A percentile compares a stretch with the other conserved stretches of the same genome.
Conservation (phyloP, 441 rosid genomes). For the Lepidium campestre region DNA sequence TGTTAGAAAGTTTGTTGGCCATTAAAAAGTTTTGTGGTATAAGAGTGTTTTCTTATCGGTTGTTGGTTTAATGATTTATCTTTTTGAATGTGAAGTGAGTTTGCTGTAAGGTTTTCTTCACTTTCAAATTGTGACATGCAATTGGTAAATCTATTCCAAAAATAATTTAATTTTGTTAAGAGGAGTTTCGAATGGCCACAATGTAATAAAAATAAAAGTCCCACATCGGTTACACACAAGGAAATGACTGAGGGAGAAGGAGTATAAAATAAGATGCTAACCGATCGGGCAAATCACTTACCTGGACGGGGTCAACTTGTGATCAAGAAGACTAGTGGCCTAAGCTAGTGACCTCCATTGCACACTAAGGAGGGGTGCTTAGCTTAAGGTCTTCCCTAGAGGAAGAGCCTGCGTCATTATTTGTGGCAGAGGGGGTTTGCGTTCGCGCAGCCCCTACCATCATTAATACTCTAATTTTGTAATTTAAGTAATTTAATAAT, state of each 20-base stretch:
- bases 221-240: too few species aligned
- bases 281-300: background rate
- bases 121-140: background rate
- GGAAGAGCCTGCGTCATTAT: slow-evolving; percentile 44
- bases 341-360: slow-evolving; percentile 22
- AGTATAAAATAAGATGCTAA: too few species aligned
- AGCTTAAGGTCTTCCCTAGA: slow-evolving; percentile 16
- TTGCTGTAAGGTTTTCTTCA: background rate
- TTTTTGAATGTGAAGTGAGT: background rate
- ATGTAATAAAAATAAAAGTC: too few species aligned
- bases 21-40: background rate
- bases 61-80: background rate
- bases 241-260: too few species aligned
- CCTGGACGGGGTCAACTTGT: slow-evolving; percentile 33
- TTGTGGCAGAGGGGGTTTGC: slow-evolving; percentile 53
- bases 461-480: background rate
- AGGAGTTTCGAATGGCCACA: too few species aligned
- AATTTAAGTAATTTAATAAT: too few species aligned
- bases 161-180: too few species aligned
- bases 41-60: background rate
- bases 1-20: background rate
- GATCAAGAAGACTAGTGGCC: slow-evolving; percentile 31
- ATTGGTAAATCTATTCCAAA: background rate
- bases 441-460: slow-evolving; percentile 55
- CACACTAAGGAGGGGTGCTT: background rate